A percentile compares a stretch with the other conserved stretches of the same genome.
These are phyloP conservation scores for Geotrichum australiense DNA, from an alignment of 1,139 yeast genomes.

Conservation along the genomic window DNA sequence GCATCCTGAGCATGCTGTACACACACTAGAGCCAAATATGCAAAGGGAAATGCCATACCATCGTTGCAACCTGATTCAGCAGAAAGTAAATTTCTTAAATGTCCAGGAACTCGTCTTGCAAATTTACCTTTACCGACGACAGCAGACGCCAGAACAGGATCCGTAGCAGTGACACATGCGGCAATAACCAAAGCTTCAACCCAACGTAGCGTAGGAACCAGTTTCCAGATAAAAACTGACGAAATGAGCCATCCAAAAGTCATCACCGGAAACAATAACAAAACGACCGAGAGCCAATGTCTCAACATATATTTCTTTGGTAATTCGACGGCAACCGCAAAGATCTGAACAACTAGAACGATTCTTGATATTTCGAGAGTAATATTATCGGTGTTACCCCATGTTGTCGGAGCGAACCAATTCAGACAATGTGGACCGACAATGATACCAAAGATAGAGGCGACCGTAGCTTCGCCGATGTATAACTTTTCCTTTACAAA, in stretches of 20 bases:
- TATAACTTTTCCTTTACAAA: conserved; percentile 84
- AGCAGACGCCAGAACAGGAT: conserved; percentile 96
- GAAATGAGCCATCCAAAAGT: conserved; percentile 88
- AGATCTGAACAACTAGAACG: conserved; percentile 86
- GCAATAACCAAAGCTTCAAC: conserved; percentile 71
- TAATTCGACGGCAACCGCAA: conserved; percentile 94
- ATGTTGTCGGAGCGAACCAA: conserved; percentile 81
- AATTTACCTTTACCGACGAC: conserved; percentile 97
- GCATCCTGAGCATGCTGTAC: conserved; percentile 61
- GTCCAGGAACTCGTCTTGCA: conserved; percentile 97
- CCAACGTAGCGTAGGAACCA: conserved; percentile 78
- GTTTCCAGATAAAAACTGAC: conserved; percentile 75
- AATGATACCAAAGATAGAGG: conserved; percentile 82
- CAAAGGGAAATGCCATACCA: conserved; percentile 97
- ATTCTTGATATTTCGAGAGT: conserved; percentile 86
- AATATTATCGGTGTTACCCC: conserved; percentile 87
- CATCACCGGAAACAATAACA: conserved; percentile 86
- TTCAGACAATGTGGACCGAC: conserved; percentile 88
- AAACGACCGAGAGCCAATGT: conserved; percentile 79
- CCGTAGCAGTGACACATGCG: conserved; percentile 96
- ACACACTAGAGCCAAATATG: conserved; percentile 63
- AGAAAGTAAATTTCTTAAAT: conserved; percentile 75
- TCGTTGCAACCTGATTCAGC: conserved; percentile 98
- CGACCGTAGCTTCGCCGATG: conserved; percentile 95
- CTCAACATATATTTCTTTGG: conserved; percentile 88